Base-by-base conservation (phyloP, 306 rosid genomes). In the Prunus campanulata region DNA sequence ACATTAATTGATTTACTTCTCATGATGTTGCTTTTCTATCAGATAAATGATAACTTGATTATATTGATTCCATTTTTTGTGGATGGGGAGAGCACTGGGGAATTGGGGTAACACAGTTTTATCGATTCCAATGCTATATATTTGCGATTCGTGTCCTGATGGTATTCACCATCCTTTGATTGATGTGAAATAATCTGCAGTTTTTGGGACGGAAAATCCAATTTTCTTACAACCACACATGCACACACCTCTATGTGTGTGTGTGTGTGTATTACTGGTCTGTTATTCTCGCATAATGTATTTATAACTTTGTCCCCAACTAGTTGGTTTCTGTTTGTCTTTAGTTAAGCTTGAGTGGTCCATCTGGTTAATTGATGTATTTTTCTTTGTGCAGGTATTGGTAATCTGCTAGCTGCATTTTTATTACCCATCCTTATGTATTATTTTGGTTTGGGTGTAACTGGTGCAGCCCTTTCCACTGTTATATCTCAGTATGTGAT, bases 381-480 rank as follows among this genome's bases (percentile, higher is more conserved):
- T 71, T 20, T 74, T 64, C 64, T 57, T 29, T 76, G 61, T 85
- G 85, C 96, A 95, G 97, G 99, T 72, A 86, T 95, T 54, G 97
- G 97, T 66, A 92, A 90, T 85, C 83, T 91, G 63, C 83, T 89
- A 50, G 96, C 97, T 46, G 93, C 88, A 57, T 48, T 91, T 78
- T 88, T 92, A 62, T 88, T 88, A 81, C 99, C 99, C 65, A 70
- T 88, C 69, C 91, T 92, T 63, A 95, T 95, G 83, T 88, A 92
- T 85, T 82, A 77, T 83, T 87, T 90, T 76, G 74, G 77, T 78
- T 78, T 92, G 97, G 97, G 99, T 63, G 89, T 81, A 78, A 87
- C 86, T 75, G 99, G 99, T 57, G 99, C 99, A 27, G 97, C 96
- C 82, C 79, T 92, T 69, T 90, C 99, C 70, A 88, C 96, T 12